Conservation (phyloP, 2,329 filamentous ascomycete species). For the Sarocladium brachiariae region DNA sequence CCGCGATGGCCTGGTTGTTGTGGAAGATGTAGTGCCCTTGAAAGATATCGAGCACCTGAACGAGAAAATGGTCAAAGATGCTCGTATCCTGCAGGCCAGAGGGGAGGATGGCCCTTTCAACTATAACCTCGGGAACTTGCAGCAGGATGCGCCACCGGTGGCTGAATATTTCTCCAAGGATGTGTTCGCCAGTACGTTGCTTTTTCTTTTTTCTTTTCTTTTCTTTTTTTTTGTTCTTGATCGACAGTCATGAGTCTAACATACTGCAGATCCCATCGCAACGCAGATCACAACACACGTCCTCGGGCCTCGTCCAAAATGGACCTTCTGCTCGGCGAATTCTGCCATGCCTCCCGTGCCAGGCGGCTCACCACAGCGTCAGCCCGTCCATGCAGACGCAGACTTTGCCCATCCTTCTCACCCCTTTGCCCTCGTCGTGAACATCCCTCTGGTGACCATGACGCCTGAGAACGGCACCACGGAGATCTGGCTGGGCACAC, state of each 20-base stretch:
- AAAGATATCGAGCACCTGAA: constrained; percentile 48
- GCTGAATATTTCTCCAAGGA: constrained; percentile 38
- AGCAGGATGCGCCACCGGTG: constrained; percentile 52
- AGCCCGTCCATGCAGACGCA: constrained; percentile 53
- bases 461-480: constrained; percentile 47
- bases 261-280: constrained; percentile 40
- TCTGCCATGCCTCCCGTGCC: constrained; percentile 45
- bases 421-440: constrained; percentile 49
- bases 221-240: neutral
- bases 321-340: constrained; percentile 54
- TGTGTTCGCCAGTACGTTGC: constrained; percentile 51
- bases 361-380: constrained; percentile 32
- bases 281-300: constrained; percentile 49
- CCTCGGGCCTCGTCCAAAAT: constrained; percentile 47
- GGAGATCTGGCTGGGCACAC: constrained; percentile 54
- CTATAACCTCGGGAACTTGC: constrained; percentile 55
- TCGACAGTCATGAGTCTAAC: neutral
- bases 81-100: constrained; percentile 39
- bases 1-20: constrained; percentile 48
- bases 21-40: constrained; percentile 45
- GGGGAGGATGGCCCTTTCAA: constrained; percentile 53
- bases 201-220: no score
- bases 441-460: constrained; percentile 45
- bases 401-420: constrained; percentile 48
- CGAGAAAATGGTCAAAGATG: constrained; percentile 52